phyloP scores from a whole-genome alignment of 306 rosid species.

The Myrica gale region DNA sequence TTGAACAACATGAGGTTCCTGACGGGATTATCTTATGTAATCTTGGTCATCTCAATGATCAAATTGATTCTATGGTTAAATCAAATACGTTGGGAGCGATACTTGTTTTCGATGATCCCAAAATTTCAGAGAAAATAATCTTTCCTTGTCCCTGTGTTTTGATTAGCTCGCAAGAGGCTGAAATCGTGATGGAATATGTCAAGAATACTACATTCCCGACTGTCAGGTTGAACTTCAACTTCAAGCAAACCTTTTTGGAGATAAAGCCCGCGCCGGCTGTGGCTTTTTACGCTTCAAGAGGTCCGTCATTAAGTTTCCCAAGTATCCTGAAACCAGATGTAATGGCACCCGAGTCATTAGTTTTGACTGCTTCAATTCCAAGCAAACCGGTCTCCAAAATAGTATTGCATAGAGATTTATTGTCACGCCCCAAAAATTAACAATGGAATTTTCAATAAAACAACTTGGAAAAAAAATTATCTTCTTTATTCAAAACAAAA shows the following conservation, averaged over 20 bases:
- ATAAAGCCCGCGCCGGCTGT: neutral
- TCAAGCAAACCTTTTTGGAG: neutral
- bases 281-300: neutral
- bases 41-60: neutral
- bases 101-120: neutral
- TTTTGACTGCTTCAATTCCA: neutral
- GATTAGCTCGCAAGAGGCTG: neutral
- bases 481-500: too few relatives aligned
- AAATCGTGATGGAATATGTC: too few relatives aligned
- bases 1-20: neutral
- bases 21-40: neutral
- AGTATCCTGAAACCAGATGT: slow-evolving; percentile 6
- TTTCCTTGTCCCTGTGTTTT: neutral
- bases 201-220: too few relatives aligned
- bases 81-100: neutral
- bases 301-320: neutral
- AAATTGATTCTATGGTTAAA: neutral
- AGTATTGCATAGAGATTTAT: neutral
- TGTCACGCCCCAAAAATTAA: too few relatives aligned
- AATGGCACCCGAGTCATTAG: slow-evolving; percentile 6
- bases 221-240: neutral
- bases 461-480: too few relatives aligned
- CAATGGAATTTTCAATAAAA: too few relatives aligned
- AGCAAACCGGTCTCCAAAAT: neutral
- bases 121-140: neutral